These are phyloP conservation scores for Fusarium chlamydosporum DNA, from an alignment of 2,329 filamentous ascomycete species.

Conservation along the genomic window DNA sequence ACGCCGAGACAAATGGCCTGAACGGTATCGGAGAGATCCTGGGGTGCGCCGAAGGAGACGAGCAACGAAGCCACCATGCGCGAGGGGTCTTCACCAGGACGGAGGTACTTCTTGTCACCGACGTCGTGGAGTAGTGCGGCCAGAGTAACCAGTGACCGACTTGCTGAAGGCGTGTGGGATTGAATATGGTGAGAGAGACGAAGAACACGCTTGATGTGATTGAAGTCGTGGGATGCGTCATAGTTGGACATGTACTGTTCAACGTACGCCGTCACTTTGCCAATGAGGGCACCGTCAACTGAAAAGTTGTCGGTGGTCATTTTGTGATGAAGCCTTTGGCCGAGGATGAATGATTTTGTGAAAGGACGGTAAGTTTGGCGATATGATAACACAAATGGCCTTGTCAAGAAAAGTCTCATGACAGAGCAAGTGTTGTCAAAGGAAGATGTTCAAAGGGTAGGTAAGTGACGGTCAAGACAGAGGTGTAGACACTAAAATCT, in stretches of 20 bases:
- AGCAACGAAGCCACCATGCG: slow-evolving; percentile 71
- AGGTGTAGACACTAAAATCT: slow-evolving; percentile 25
- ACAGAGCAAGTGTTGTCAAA: slow-evolving; percentile 5
- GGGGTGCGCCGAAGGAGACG: slow-evolving; percentile 67
- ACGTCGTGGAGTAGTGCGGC: slow-evolving; percentile 88
- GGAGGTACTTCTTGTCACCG: slow-evolving; percentile 85
- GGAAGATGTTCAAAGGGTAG: not conserved
- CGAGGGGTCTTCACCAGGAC: slow-evolving; percentile 68
- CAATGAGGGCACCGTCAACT: slow-evolving; percentile 62
- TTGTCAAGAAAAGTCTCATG: slow-evolving; percentile 18
- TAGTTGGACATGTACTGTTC: slow-evolving; percentile 80
- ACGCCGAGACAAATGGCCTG: slow-evolving; percentile 82
- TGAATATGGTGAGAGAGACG: slow-evolving; percentile 78
- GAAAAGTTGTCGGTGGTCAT: slow-evolving; percentile 48
- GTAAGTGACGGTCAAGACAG: slow-evolving; percentile 7
- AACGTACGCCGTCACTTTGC: slow-evolving; percentile 74
- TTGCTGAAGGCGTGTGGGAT: slow-evolving; percentile 59
- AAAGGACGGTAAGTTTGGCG: not conserved
- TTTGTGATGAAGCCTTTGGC: slow-evolving; percentile 8
- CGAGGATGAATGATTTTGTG: not conserved
- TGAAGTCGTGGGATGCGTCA: slow-evolving; percentile 90
- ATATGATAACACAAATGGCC: not conserved
- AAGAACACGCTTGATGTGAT: slow-evolving; percentile 85
- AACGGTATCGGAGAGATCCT: slow-evolving; percentile 73
- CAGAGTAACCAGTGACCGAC: slow-evolving; percentile 71